Conservation (phyloP, 257 asterid species). For the Solanum chmielewskii region DNA sequence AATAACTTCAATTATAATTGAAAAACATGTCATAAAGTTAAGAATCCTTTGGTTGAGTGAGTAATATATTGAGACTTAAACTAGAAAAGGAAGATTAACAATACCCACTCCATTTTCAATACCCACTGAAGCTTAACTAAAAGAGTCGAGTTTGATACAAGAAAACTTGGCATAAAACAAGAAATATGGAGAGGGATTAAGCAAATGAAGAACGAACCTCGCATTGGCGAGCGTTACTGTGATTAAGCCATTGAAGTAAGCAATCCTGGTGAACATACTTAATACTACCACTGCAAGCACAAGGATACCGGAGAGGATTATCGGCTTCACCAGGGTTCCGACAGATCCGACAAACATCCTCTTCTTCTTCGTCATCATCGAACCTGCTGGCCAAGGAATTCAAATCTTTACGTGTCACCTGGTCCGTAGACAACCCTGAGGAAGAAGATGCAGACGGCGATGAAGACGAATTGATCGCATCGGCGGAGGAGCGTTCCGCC, state of each 20-base stretch:
- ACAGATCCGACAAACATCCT: slow-evolving; percentile 97
- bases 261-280: slow-evolving; percentile 96
- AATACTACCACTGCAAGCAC: slow-evolving; percentile 98
- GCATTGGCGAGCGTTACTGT: slow-evolving; percentile 97
- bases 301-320: slow-evolving; percentile 85
- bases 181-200: neutral
- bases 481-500: slow-evolving; percentile 4
- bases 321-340: slow-evolving; percentile 87
- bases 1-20: neutral
- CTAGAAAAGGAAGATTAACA: neutral
- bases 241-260: slow-evolving; percentile 98
- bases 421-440: slow-evolving; percentile 31
- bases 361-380: slow-evolving; percentile 89
- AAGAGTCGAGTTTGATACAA: neutral
- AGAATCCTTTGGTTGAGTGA: neutral
- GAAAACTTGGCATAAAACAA: neutral
- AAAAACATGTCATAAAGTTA: neutral
- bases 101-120: neutral
- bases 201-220: slow-evolving; percentile 35
- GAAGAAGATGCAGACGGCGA: slow-evolving; percentile 18
- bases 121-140: neutral
- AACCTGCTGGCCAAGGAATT: slow-evolving; percentile 11
- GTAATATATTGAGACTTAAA: neutral
- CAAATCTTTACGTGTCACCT: neutral
- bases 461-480: neutral